These are phyloP conservation scores for Mortierella sp. DNA, from an alignment of 371 early-diverging fungal species.

Conservation along the genomic window DNA sequence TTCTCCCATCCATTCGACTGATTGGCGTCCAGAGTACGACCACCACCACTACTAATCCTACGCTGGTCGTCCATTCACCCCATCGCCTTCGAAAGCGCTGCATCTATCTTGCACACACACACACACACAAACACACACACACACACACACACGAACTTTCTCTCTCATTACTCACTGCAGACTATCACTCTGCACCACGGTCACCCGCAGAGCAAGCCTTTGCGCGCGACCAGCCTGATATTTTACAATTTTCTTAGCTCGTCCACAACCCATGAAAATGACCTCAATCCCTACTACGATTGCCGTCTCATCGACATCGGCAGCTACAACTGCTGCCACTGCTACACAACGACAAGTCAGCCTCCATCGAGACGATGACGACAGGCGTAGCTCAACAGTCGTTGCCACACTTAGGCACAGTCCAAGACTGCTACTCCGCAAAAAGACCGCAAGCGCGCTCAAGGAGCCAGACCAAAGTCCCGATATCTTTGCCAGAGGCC, in stretches of 20 bases:
- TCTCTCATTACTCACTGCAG: too few species aligned
- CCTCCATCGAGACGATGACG: constrained; percentile 35
- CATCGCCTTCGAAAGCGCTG: too few species aligned
- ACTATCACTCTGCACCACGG: background rate
- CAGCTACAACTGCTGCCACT: background rate
- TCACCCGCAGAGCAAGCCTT: background rate
- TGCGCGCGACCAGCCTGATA: background rate
- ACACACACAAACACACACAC: too few species aligned
- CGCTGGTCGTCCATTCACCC: too few species aligned
- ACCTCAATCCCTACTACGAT: background rate
- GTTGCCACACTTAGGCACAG: constrained; percentile 48
- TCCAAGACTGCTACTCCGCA: constrained; percentile 46
- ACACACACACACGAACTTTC: too few species aligned
- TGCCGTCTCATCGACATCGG: background rate
- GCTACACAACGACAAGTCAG: constrained; percentile 2
- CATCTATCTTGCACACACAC: too few species aligned
- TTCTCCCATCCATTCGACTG: background rate
- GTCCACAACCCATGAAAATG: background rate
- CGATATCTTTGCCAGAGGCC: constrained; percentile 53
- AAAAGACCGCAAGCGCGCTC: constrained; percentile 45
- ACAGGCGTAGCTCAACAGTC: constrained; percentile 36
- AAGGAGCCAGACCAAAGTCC: constrained; percentile 53
- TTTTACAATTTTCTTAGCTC: background rate
- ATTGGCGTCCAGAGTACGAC: too few species aligned
- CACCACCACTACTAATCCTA: too few species aligned